Percentiles rank a stretch among this genome's conserved stretches.
Conservation (phyloP, 148 eudicot species). For the Heliosperma pusillum region DNA sequence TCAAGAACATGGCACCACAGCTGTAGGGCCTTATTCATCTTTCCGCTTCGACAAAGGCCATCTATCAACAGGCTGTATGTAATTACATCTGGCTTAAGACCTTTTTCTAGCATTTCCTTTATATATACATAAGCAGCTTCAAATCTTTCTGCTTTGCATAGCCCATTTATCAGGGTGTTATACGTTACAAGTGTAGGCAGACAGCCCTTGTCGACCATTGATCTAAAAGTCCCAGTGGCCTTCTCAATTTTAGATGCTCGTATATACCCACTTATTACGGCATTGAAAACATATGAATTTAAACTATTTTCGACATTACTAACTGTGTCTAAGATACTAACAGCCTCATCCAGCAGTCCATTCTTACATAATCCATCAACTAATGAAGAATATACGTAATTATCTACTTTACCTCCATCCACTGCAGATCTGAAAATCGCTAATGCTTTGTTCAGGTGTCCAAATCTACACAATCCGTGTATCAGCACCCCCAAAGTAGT, state of each 20-base stretch:
- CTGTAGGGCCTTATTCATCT: conserved; percentile 55
- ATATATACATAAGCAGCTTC: conserved; percentile 62
- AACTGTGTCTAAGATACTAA: conserved; percentile 43
- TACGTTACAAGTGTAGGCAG: conserved; percentile 59
- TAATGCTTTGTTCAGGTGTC: conserved; percentile 57
- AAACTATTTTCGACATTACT: conserved; percentile 39
- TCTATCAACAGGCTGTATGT: conserved; percentile 70
- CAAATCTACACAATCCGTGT: conserved; percentile 66
- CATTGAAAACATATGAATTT: conserved; percentile 59
- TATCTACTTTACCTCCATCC: conserved; percentile 36
- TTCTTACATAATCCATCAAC: conserved; percentile 59
- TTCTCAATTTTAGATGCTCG: conserved; percentile 47
- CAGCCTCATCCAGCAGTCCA: conserved; percentile 56
- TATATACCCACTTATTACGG: conserved; percentile 61
- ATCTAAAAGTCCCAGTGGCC: conserved; percentile 44
- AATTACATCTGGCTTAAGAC: conserved; percentile 57
- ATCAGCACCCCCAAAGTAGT: conserved; percentile 57
- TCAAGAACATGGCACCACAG: conserved; percentile 59
- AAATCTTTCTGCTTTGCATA: conserved; percentile 63
- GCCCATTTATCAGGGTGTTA: conserved; percentile 67
- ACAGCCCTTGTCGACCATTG: conserved; percentile 49
- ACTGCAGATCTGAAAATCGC: conserved; percentile 44
- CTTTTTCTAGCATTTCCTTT: conserved; percentile 74
- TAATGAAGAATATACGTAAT: conserved; percentile 60
- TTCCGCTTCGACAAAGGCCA: conserved; percentile 60